Conservation (phyloP, 495 filamentous ascomycete genomes). For the Annulohypoxylon maeteangense region DNA sequence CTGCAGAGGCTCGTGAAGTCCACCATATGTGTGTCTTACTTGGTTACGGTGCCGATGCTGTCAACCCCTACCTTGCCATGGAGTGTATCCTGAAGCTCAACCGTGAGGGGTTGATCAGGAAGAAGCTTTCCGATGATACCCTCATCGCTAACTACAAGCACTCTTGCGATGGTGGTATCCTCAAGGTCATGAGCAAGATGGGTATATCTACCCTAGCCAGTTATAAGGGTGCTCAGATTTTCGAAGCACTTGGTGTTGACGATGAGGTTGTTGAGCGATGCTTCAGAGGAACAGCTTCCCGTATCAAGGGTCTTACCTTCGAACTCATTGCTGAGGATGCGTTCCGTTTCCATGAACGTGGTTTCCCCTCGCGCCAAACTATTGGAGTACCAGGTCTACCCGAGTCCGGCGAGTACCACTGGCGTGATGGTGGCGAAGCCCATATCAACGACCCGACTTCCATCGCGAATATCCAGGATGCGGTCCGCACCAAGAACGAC, state of each 20-base stretch:
- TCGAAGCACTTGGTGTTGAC: conserved; percentile 97
- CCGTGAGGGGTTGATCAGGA: conserved; percentile 92
- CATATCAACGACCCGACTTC: conserved; percentile 96
- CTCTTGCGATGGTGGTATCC: conserved; percentile 95
- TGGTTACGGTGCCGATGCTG: conserved; percentile 94
- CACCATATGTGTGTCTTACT: conserved; percentile 99
- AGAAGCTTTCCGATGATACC: conserved; percentile 82
- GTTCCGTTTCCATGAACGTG: conserved; percentile 95
- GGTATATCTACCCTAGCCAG: conserved; percentile 97
- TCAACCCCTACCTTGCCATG: conserved; percentile 97
- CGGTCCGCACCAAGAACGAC: conserved; percentile 98
- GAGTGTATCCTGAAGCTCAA: conserved; percentile 99
- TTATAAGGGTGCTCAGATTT: conserved; percentile 99
- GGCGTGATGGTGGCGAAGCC: conserved; percentile 98
- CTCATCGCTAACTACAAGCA: conserved; percentile 98
- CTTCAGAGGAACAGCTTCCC: conserved; percentile 94
- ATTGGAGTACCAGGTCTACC: conserved; percentile 83
- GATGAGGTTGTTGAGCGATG: conserved; percentile 95
- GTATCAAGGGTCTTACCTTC: conserved; percentile 95
- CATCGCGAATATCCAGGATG: conserved; percentile 98
- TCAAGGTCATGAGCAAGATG: conserved; percentile 99
- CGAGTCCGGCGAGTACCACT: conserved; percentile 98
- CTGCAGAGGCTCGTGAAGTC: conserved; percentile 96
- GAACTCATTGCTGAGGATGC: conserved; percentile 96
- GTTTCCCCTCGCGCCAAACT: conserved; percentile 86